Conservation (phyloP, 768 basidiomycete species). For the Suillus variegatus region DNA sequence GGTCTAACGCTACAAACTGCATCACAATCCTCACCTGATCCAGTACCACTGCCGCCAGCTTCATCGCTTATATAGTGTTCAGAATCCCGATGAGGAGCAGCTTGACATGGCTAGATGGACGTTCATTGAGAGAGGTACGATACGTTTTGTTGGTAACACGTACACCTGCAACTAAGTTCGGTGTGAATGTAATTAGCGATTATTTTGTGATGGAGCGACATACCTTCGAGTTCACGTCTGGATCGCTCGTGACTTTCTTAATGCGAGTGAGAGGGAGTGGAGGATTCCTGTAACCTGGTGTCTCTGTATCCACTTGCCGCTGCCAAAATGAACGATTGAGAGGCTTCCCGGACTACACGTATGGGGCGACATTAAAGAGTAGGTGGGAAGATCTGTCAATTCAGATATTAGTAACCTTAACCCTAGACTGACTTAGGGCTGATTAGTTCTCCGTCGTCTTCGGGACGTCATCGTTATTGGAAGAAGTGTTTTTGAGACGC, state of each 20-base stretch:
- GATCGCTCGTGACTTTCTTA: slow-evolving; percentile 98
- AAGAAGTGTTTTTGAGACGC: no score
- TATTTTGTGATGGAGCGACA: slow-evolving; percentile 24
- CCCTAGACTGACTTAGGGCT: slow-evolving; percentile 15
- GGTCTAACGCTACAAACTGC: slow-evolving; percentile 1
- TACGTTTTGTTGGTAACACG: slow-evolving; percentile 5
- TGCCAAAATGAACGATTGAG: slow-evolving; percentile 92
- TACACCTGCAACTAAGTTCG: slow-evolving; percentile 26
- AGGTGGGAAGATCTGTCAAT: slow-evolving; percentile 10
- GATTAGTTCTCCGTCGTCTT: no score
- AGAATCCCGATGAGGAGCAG: slow-evolving; percentile 25
- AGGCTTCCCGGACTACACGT: slow-evolving; percentile 80
- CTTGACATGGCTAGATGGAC: slow-evolving; percentile 25
- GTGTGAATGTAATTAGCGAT: slow-evolving; percentile 29
- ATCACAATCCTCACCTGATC: slow-evolving; percentile 22
- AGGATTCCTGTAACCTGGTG: slow-evolving; percentile 84
- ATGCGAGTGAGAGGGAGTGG: slow-evolving; percentile 92
- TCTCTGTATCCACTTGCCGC: slow-evolving; percentile 81
- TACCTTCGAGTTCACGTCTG: slow-evolving; percentile 81
- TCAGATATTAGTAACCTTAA: slow-evolving; percentile 23
- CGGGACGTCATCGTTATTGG: no score
- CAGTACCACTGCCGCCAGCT: slow-evolving; percentile 18
- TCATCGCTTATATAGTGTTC: slow-evolving; percentile 21
- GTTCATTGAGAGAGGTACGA: slow-evolving; percentile 3
- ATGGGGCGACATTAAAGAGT: slow-evolving; percentile 46